These are phyloP conservation scores for Salicornia ramosissima DNA, from an alignment of 148 eudicot genomes.

Conservation along the genomic window DNA sequence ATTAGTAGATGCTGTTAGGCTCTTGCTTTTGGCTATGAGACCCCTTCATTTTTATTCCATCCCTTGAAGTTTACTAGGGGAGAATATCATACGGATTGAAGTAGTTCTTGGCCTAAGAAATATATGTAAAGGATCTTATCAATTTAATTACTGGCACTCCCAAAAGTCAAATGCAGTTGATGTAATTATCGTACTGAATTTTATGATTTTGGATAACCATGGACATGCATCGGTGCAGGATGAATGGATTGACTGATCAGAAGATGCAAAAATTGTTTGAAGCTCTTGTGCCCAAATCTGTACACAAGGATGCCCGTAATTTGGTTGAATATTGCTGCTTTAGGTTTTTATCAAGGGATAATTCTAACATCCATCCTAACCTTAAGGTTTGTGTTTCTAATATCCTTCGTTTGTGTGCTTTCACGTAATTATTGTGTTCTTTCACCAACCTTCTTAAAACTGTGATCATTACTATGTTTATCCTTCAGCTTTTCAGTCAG, in stretches of 20 bases:
- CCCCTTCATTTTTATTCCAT: neutral
- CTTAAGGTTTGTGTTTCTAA: conserved; percentile 54
- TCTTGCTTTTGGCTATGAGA: neutral
- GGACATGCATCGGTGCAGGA: conserved; percentile 46
- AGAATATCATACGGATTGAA: neutral
- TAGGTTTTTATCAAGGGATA: conserved; percentile 81
- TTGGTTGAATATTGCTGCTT: conserved; percentile 92
- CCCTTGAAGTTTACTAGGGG: neutral
- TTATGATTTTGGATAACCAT: conserved; percentile 15
- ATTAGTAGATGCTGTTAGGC: neutral
- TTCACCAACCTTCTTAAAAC: no score
- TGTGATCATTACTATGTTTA: no score
- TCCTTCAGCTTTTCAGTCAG: no score
- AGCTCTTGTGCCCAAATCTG: conserved; percentile 65
- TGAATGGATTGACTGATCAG: conserved; percentile 83
- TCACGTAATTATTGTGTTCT: neutral
- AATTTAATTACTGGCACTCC: neutral
- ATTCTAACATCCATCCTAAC: conserved; percentile 70
- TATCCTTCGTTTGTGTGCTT: neutral
- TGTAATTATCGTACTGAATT: neutral
- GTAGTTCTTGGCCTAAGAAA: neutral
- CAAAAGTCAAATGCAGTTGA: neutral
- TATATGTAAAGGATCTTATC: neutral
- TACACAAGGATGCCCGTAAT: conserved; percentile 62
- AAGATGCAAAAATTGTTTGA: conserved; percentile 80